These are phyloP conservation scores for Fusarium torreyae DNA, from an alignment of 2,329 filamentous ascomycete genomes.

Conservation along the genomic window DNA sequence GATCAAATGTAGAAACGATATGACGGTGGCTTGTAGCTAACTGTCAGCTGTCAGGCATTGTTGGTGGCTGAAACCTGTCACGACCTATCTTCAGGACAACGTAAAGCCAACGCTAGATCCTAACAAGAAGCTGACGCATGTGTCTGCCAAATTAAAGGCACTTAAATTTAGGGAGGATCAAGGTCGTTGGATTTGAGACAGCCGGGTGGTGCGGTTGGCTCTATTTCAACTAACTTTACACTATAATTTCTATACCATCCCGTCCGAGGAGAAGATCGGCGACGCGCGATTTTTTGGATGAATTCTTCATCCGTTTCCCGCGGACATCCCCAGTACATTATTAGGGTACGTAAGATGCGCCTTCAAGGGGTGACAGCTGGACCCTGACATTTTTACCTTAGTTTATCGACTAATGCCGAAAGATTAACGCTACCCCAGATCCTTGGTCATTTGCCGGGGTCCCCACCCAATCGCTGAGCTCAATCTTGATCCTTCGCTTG, in stretches of 20 bases:
- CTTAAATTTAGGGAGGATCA: neutral
- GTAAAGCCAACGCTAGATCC: conserved; percentile 6
- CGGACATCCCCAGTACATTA: neutral
- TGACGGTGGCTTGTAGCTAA: conserved; percentile 9
- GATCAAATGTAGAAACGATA: conserved; percentile 16
- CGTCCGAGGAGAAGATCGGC: conserved; percentile 18
- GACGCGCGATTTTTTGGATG: conserved; percentile 31
- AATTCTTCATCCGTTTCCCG: conserved; percentile 2
- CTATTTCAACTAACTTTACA: conserved; percentile 15
- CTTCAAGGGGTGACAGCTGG: conserved; percentile 19
- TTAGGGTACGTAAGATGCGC: conserved; percentile 18
- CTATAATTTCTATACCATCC: conserved; percentile 17
- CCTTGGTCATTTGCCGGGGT: neutral
- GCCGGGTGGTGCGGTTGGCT: conserved; percentile 2
- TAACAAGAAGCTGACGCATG: neutral
- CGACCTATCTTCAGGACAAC: neutral
- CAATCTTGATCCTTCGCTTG: conserved; percentile 8
- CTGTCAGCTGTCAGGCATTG: neutral
- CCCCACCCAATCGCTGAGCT: conserved; percentile 8
- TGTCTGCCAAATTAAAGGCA: neutral
- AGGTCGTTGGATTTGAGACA: neutral
- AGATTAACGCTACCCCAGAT: conserved; percentile 15
- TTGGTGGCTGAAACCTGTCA: conserved; percentile 30
- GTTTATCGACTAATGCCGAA: neutral
- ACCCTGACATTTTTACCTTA: neutral